Evolutionary conservation across 2,329 filamentous ascomycete genomes (phyloP).

Genomic region (Pestalotiopsis fici): DNA sequence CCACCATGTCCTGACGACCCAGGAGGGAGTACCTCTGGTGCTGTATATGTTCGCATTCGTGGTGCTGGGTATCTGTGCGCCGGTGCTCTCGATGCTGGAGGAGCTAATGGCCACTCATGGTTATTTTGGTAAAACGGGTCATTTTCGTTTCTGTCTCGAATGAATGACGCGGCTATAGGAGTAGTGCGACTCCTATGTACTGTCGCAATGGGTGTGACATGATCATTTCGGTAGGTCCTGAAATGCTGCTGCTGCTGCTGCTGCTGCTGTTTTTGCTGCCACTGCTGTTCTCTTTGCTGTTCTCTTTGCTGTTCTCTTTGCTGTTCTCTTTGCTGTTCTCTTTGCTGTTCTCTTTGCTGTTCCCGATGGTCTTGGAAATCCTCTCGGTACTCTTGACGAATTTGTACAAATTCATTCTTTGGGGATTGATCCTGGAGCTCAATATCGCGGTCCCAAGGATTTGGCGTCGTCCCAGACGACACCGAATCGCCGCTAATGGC

Average conservation of each 20-base stretch:
- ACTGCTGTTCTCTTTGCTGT: too few relatives aligned
- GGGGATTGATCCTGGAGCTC: neutral
- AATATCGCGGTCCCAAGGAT: conserved; percentile 4
- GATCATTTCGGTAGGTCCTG: neutral
- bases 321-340: too few relatives aligned
- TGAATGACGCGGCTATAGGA: neutral
- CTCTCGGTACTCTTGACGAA: too few relatives aligned
- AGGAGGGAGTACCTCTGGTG: neutral
- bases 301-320: too few relatives aligned
- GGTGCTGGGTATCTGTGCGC: neutral
- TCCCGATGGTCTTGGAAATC: too few relatives aligned
- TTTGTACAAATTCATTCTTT: neutral
- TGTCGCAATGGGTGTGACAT: neutral
- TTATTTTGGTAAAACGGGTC: neutral
- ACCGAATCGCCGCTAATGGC: neutral
- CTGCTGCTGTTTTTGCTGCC: too few relatives aligned
- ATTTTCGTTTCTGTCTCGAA: neutral
- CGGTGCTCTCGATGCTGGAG: neutral
- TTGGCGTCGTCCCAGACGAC: neutral
- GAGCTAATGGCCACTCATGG: neutral
- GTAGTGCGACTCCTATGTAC: neutral
- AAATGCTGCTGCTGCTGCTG: neutral
- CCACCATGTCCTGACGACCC: neutral
- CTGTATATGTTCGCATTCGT: neutral
- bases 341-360: too few relatives aligned